Evolutionary conservation across 257 asterid species (phyloP).

Genomic region (Phtheirospermum japonicum): DNA sequence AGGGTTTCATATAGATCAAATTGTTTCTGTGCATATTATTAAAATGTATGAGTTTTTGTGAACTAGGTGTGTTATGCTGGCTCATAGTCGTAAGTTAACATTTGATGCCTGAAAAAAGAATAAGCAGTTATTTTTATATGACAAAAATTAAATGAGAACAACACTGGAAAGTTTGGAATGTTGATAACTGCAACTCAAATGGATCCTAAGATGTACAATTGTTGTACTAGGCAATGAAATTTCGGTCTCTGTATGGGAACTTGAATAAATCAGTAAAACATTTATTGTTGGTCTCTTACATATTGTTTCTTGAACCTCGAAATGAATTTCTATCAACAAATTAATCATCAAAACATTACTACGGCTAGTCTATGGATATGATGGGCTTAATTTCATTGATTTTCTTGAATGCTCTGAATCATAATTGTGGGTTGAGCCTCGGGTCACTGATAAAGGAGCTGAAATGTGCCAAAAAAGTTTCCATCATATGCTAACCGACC

Average conservation of each 20-base stretch:
- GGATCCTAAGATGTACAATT: constrained; percentile 5
- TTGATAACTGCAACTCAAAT: constrained; percentile 4
- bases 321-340: neutral
- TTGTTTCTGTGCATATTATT: too few relatives aligned
- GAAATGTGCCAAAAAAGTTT: neutral
- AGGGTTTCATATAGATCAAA: too few relatives aligned
- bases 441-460: neutral
- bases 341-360: neutral
- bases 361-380: constrained; percentile 1
- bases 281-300: neutral
- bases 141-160: neutral
- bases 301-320: constrained; percentile 7
- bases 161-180: constrained; percentile 3
- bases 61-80: neutral
- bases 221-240: neutral
- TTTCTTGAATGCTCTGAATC: neutral
- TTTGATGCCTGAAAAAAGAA: neutral
- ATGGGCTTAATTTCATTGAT: constrained; percentile 1
- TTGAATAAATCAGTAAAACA: neutral
- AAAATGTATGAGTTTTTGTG: too few relatives aligned
- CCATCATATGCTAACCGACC: constrained; percentile 4
- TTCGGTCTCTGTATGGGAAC: neutral
- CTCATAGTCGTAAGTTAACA: neutral
- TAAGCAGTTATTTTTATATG: neutral
- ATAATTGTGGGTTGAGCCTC: neutral